Evolutionary conservation across 768 basidiomycete genomes (phyloP), one percentile per base, ranked within the genome.

Genomic region (Pleurotus tuber-regium): DNA sequence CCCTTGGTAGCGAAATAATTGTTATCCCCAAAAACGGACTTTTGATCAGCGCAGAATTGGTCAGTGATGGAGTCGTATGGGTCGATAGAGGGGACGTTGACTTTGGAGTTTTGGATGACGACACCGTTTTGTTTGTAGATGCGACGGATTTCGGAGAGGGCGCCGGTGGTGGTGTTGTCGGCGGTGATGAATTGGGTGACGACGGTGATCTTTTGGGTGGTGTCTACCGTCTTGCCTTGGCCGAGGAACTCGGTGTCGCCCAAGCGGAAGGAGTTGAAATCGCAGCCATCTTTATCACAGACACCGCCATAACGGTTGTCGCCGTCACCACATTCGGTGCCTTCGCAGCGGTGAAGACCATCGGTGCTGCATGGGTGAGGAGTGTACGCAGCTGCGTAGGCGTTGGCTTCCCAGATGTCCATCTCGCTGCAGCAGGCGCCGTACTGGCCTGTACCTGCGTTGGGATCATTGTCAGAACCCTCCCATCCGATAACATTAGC

Each of bases 201-300:
- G 53, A 74, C 71, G 49, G 73, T 75, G 66, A 75, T 64, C 51
- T 61, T 63, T 42, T 58, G 43, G 57, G 43, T 64, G 57, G 72
- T 75, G 63, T 74, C 68, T 60, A 74, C 65, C 49, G 66, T 72
- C 57, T 54, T 49, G 35, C 67, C 66, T 6, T 55, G 53, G 24
- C 73, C 73, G 59, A 65, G 66, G 70, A 73, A 75, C 36, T 57
- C 59, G 74, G 9, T 73, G 69, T 46, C 57, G 49, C 72, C 73
- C 70, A 70, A 63, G 54, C 73, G 70, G 63, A 59, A 75, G 11
- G 73, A 70, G 71, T 75, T 76, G 71, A 72, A 75, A 56, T 75
- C 74, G 64, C 74, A 75, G 50, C 74, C 74, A 57, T 69, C 71
- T 41, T 61, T 58, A 60, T 75, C 73, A 61, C 73, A 75, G 44